Evolutionary conservation across 108 stramenopile species (phyloP), one percentile per base, ranked within the genome.

Genomic region (Parietichytrium sp.): DNA sequence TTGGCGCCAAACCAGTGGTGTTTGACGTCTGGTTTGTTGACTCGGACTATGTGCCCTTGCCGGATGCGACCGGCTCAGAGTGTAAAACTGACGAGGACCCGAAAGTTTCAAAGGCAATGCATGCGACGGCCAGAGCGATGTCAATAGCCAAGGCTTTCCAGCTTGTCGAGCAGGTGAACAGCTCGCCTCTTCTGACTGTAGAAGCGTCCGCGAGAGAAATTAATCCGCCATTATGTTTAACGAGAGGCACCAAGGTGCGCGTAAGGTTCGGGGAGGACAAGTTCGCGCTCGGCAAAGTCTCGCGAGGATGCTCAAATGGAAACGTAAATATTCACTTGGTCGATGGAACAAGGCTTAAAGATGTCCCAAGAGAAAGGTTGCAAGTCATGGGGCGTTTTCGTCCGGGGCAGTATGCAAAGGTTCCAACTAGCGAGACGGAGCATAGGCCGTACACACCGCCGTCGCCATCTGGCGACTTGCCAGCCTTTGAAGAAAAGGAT

Each of bases 221-320:
- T n/a, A n/a, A n/a, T 6, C 61, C 61, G 10, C 61, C 61, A 1
- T 7, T 72, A 1, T 45, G 38, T 38, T 38, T 72, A 7, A 72
- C 61, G 18, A 33, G 61, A 45, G 61, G 61, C 61, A 42, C 45
- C 61, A 72, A 72, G 42, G 61, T 72, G 33, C 61, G 45, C 10
- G 61, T 72, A n/a, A n/a, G 20, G 10, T 13, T n/a, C 16, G 1
- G 27, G n/a, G 52, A 12, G 6, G 42, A 7, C 38, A 42, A 45
- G 13, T 72, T 33, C 38, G 38, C 38, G 10, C 61, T 72, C 42
- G 61, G 61, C 1, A 72, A 72, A 38, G 33, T 72, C 6, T 72
- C 61, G 10, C 61, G 61, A 16, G 61, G 23, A 6, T 42, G 61
- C 18, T 42, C 36, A 25, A 25, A 72, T 2, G 61, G 61, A 15